phyloP scores from a whole-genome alignment of 2,329 filamentous ascomycete species.

The Amauroascus niger region DNA sequence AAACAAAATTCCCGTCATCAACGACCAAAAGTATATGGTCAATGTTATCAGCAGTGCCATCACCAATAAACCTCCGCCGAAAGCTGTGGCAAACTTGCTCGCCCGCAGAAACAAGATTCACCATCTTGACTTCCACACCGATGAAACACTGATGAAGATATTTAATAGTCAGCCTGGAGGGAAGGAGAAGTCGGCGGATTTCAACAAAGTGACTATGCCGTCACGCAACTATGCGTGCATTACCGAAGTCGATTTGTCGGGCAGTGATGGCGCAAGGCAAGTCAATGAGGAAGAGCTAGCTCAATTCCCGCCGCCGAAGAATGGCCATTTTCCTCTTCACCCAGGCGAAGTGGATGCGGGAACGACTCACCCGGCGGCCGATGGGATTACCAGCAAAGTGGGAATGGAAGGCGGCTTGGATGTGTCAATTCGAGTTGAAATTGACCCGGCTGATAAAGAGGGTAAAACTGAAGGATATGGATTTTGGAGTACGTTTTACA shows the following conservation, averaged over 20 bases:
- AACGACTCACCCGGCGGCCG: slow-evolving; percentile 64
- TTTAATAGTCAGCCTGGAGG: slow-evolving; percentile 53
- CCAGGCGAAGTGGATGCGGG: slow-evolving; percentile 69
- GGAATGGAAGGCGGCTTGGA: slow-evolving; percentile 37
- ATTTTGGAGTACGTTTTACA: slow-evolving; percentile 36
- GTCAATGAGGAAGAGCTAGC: slow-evolving; percentile 17
- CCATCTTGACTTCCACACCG: slow-evolving; percentile 52
- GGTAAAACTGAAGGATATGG: slow-evolving; percentile 41
- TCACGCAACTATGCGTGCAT: slow-evolving; percentile 57
- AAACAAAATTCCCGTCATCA: slow-evolving; percentile 46
- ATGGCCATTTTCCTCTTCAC: slow-evolving; percentile 64
- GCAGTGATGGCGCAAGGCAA: slow-evolving; percentile 4
- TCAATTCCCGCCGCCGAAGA: slow-evolving; percentile 37
- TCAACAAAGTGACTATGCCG: slow-evolving; percentile 79
- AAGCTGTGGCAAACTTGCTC: slow-evolving; percentile 55
- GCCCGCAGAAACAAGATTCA: slow-evolving; percentile 57
- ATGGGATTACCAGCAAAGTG: slow-evolving; percentile 32
- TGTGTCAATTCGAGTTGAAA: slow-evolving; percentile 39
- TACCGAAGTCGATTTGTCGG: slow-evolving; percentile 39
- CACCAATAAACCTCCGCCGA: slow-evolving; percentile 58
- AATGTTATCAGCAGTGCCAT: slow-evolving; percentile 57
- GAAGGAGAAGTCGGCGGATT: slow-evolving; percentile 54
- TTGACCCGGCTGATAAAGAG: slow-evolving; percentile 34
- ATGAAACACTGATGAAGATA: slow-evolving; percentile 54
- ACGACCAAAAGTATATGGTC: slow-evolving; percentile 54